Percentiles rank a stretch among this genome's conserved stretches.
phyloP scores from a whole-genome alignment of 2,329 filamentous ascomycete species.

The Cytospora chrysosperma region DNA sequence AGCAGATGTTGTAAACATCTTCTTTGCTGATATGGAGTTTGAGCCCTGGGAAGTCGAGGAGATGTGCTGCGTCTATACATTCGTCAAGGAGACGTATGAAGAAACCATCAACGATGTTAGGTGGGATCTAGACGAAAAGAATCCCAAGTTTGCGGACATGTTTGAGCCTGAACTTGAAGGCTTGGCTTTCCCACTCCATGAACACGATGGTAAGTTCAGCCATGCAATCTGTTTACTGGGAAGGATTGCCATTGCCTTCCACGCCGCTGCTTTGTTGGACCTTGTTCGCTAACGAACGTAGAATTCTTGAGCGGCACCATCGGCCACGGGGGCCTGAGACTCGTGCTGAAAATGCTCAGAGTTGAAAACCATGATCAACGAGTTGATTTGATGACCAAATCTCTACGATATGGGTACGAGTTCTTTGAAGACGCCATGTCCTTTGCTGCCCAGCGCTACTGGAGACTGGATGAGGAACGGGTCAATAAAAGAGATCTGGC shows the following conservation, averaged over 20 bases:
- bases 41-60: conserved; percentile 25
- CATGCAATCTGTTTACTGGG: background rate
- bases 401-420: background rate
- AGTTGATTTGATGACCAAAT: conserved; percentile 33
- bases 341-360: conserved; percentile 5
- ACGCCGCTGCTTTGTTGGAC: too few species aligned
- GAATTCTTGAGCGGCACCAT: conserved; percentile 10
- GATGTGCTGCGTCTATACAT: conserved; percentile 8
- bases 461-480: too few species aligned
- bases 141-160: conserved; percentile 7
- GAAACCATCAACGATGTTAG: conserved; percentile 1
- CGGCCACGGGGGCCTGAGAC: background rate
- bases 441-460: too few species aligned
- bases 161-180: conserved; percentile 9
- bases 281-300: background rate
- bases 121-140: conserved; percentile 11
- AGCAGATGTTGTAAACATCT: too few species aligned
- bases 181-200: background rate
- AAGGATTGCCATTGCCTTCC: background rate
- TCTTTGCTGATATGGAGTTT: background rate
- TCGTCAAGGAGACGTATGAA: conserved; percentile 10
- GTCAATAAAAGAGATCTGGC: background rate
- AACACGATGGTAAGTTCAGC: background rate
- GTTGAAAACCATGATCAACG: conserved; percentile 27
- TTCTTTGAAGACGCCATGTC: background rate